phyloP scores from a whole-genome alignment of 805 yeast genomes.

The Helenozyma baotianmanensis region DNA sequence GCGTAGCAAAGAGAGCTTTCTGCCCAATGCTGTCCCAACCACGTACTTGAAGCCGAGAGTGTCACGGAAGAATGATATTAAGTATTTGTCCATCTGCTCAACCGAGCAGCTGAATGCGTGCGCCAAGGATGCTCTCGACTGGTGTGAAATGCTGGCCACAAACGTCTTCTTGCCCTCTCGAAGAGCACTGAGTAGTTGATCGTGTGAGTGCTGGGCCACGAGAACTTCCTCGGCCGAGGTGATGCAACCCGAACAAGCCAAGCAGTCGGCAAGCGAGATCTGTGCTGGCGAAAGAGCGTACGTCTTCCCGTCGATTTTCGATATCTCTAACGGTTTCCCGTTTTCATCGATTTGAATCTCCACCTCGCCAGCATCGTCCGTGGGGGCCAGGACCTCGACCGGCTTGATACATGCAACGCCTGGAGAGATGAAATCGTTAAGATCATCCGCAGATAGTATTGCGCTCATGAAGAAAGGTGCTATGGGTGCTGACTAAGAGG shows the following conservation, averaged over 20 bases:
- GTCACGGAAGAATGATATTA: conserved; percentile 54
- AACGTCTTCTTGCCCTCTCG: conserved; percentile 34
- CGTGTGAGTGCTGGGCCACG: conserved; percentile 85
- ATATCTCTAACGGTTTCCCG: conserved; percentile 67
- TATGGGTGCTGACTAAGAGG: no score
- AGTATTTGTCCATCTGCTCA: conserved; percentile 54
- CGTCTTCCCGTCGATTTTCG: conserved; percentile 50
- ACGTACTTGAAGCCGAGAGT: conserved; percentile 66
- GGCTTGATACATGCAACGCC: conserved; percentile 95
- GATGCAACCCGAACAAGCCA: conserved; percentile 96
- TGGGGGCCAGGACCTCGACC: conserved; percentile 41
- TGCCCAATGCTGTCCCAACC: conserved; percentile 81
- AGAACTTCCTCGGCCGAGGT: conserved; percentile 96
- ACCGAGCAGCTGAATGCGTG: conserved; percentile 54
- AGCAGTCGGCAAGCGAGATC: conserved; percentile 85
- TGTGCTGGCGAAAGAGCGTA: conserved; percentile 70
- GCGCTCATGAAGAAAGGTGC: conserved; percentile 94
- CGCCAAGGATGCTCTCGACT: conserved; percentile 78
- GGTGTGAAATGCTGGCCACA: conserved; percentile 81
- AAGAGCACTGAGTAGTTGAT: conserved; percentile 63
- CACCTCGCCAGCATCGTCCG: conserved; percentile 22
- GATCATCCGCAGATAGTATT: conserved; percentile 78
- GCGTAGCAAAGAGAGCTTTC: conserved; percentile 55
- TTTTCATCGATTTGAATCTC: conserved; percentile 53
- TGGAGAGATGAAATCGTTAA: conserved; percentile 92